A percentile compares a stretch with the other conserved stretches of the same genome.
These are phyloP conservation scores for Sinapis alba DNA, from an alignment of 441 rosid species.

Conservation along the genomic window DNA sequence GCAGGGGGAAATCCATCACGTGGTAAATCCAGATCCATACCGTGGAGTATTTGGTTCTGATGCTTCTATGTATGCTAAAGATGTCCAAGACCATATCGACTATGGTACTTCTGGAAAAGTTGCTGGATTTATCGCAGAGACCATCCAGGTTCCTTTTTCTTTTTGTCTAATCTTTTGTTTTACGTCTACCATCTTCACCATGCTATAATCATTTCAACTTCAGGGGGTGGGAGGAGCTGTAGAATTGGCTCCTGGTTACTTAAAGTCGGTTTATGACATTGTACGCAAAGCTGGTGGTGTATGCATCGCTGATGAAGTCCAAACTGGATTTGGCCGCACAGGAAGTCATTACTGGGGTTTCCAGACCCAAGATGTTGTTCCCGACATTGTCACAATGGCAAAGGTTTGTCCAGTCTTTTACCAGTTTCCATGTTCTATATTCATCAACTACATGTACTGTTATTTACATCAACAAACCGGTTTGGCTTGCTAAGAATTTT, in stretches of 20 bases:
- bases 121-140: slow-evolving; percentile 92
- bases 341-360: slow-evolving; percentile 97
- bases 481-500: not conserved
- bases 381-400: slow-evolving; percentile 97
- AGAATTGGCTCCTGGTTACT: slow-evolving; percentile 94
- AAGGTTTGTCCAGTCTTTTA: slow-evolving; percentile 53
- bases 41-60: slow-evolving; percentile 85
- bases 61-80: slow-evolving; percentile 70
- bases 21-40: slow-evolving; percentile 89
- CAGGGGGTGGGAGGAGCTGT: slow-evolving; percentile 97
- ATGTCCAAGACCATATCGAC: slow-evolving; percentile 88
- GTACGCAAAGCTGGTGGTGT: slow-evolving; percentile 86
- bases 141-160: slow-evolving; percentile 69
- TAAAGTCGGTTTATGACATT: slow-evolving; percentile 73
- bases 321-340: slow-evolving; percentile 89
- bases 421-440: not conserved
- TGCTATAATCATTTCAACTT: slow-evolving; percentile 6
- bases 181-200: not conserved
- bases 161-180: slow-evolving; percentile 4
- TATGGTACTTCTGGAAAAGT: slow-evolving; percentile 89
- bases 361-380: slow-evolving; percentile 86
- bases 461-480: not conserved
- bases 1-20: slow-evolving; percentile 96
- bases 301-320: slow-evolving; percentile 96
- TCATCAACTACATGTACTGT: not conserved